Evolutionary conservation across 768 basidiomycete genomes (phyloP).

Genomic region (Pulveroboletus sp.): DNA sequence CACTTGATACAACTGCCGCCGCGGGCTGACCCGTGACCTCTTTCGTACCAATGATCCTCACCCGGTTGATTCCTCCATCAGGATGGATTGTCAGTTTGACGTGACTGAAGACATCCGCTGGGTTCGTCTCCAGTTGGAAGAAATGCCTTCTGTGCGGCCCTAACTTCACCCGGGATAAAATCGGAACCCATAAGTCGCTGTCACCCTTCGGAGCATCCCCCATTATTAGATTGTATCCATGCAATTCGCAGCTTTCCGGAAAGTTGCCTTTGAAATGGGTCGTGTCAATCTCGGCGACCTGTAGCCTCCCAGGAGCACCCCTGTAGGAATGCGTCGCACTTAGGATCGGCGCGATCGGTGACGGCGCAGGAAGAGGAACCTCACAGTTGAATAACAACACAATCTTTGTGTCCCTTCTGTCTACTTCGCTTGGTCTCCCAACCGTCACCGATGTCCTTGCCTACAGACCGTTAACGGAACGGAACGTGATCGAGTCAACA

Average conservation of each 20-base stretch:
- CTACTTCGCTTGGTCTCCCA: conserved; percentile 97
- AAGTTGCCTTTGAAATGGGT: conserved; percentile 96
- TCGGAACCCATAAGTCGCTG: conserved; percentile 55
- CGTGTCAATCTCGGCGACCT: conserved; percentile 85
- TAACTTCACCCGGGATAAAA: conserved; percentile 74
- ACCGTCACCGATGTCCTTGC: conserved; percentile 94
- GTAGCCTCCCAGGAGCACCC: conserved; percentile 68
- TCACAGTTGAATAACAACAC: conserved; percentile 86
- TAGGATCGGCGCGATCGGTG: background rate
- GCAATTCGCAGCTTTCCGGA: conserved; percentile 81
- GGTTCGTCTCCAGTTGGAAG: conserved; percentile 73
- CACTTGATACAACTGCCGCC: conserved; percentile 7
- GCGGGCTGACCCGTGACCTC: conserved; percentile 23
- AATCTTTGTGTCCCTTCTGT: conserved; percentile 77
- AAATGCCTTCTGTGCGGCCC: conserved; percentile 88
- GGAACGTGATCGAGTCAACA: background rate
- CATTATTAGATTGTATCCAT: conserved; percentile 41
- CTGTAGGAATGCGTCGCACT: conserved; percentile 33
- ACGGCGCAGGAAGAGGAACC: conserved; percentile 10
- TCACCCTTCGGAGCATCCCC: conserved; percentile 36
- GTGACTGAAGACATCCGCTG: conserved; percentile 65
- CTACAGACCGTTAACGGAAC: conserved; percentile 22
- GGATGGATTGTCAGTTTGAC: conserved; percentile 87
- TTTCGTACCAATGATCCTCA: conserved; percentile 73
- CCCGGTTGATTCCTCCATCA: conserved; percentile 91